Percentiles rank a stretch among this genome's conserved stretches.
Conservation (phyloP, 257 asterid genomes). For the Penstemon davidsonii region DNA sequence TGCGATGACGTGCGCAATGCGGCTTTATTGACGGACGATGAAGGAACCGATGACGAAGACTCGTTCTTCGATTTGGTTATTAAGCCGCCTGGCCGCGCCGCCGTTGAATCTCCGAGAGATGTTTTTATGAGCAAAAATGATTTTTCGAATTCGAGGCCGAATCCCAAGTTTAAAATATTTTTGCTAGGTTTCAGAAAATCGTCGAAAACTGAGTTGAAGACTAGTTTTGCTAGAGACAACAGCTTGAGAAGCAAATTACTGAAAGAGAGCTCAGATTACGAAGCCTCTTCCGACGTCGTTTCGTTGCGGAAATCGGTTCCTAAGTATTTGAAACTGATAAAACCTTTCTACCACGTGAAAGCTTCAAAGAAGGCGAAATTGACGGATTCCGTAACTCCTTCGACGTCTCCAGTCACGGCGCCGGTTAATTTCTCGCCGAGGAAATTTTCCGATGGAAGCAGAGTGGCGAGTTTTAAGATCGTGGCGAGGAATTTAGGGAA, state of each 20-base stretch:
- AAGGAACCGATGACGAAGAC: constrained; percentile 52
- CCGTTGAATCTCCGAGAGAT: constrained; percentile 49
- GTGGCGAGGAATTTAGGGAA: constrained; percentile 57
- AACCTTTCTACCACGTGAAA: constrained; percentile 52
- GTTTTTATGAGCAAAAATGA: constrained; percentile 38
- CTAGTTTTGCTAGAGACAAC: constrained; percentile 41
- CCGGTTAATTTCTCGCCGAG: constrained; percentile 44
- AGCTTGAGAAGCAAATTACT: constrained; percentile 61
- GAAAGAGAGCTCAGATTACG: constrained; percentile 36
- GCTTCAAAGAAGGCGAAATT: constrained; percentile 48
- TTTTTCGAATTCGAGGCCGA: constrained; percentile 44
- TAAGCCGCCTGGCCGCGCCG: constrained; percentile 35
- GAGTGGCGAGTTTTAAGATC: constrained; percentile 56
- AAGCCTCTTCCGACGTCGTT: constrained; percentile 26
- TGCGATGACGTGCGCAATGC: constrained; percentile 32
- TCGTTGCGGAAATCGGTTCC: constrained; percentile 45
- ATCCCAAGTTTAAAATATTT: constrained; percentile 50
- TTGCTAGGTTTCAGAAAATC: constrained; percentile 42
- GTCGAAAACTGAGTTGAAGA: constrained; percentile 35
- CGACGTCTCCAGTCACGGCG: constrained; percentile 54
- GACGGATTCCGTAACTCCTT: constrained; percentile 44
- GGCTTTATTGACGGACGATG: constrained; percentile 32
- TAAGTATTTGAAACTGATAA: constrained; percentile 63
- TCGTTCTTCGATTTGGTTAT: constrained; percentile 78
- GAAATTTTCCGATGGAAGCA: constrained; percentile 45